These are phyloP conservation scores for Aphanomyces cochlioides DNA, from an alignment of 352 stramenopile genomes.

Conservation along the genomic window DNA sequence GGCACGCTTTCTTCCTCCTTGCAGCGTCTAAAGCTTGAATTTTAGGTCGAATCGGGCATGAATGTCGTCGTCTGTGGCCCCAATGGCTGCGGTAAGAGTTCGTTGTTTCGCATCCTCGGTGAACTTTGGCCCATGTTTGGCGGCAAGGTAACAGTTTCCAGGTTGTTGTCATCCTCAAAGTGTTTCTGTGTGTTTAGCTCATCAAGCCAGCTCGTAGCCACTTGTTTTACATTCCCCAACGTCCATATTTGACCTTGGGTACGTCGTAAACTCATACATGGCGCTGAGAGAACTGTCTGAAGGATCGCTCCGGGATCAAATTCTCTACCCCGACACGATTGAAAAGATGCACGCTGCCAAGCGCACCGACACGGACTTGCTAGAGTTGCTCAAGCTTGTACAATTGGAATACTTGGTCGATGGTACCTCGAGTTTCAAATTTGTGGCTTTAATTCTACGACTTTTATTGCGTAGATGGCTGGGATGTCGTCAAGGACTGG, in stretches of 20 bases:
- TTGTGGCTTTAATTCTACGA: not conserved
- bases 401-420: conserved; percentile 76
- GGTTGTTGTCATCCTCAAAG: not conserved
- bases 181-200: conserved; percentile 32
- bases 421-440: conserved; percentile 31
- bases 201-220: conserved; percentile 75
- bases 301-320: conserved; percentile 69
- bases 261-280: conserved; percentile 29
- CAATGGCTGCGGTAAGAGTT: conserved; percentile 86
- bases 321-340: conserved; percentile 84
- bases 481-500: conserved; percentile 84
- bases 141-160: conserved; percentile 33
- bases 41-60: conserved; percentile 82
- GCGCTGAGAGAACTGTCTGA: not conserved
- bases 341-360: conserved; percentile 56
- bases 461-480: conserved; percentile 30
- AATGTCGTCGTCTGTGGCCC: conserved; percentile 83
- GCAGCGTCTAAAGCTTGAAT: conserved; percentile 24
- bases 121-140: conserved; percentile 85
- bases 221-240: conserved; percentile 90
- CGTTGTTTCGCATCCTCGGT: conserved; percentile 83
- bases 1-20: conserved; percentile 13
- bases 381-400: conserved; percentile 73
- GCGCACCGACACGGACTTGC: conserved; percentile 58
- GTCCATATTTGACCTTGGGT: conserved; percentile 83